Conservation (phyloP, 2,329 filamentous ascomycete genomes). For the Talaromyces sp. region DNA sequence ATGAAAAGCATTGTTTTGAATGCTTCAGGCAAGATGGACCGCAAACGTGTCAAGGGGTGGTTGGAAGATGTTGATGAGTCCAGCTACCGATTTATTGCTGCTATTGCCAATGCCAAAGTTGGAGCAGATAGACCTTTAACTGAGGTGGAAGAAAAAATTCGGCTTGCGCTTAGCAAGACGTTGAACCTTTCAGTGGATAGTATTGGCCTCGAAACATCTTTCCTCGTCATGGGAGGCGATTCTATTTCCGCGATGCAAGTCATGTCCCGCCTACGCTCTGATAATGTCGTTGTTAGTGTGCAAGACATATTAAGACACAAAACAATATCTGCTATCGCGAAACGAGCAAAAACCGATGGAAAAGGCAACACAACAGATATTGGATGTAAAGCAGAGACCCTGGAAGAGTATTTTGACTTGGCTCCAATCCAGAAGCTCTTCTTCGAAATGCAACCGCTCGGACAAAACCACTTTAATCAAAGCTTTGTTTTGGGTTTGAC, state of each 20-base stretch:
- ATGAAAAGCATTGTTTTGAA: background rate
- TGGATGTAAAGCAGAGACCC: background rate
- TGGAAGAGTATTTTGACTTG: constrained; percentile 15
- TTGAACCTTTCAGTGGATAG: constrained; percentile 14
- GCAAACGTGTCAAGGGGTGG: background rate
- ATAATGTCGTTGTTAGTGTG: constrained; percentile 30
- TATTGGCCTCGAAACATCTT: constrained; percentile 20
- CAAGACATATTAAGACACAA: constrained; percentile 35
- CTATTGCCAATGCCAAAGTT: background rate
- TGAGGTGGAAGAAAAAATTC: background rate
- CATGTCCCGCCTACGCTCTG: constrained; percentile 31
- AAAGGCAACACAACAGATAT: background rate
- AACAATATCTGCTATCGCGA: constrained; percentile 20
- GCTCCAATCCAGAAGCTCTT: constrained; percentile 20
- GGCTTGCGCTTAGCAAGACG: background rate
- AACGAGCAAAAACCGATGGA: background rate
- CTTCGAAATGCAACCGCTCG: constrained; percentile 12
- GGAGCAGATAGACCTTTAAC: background rate
- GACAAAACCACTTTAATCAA: constrained; percentile 19
- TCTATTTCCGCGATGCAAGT: constrained; percentile 40
- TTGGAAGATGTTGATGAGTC: background rate
- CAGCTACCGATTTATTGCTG: background rate
- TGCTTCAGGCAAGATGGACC: background rate
- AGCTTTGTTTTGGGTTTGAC: constrained; percentile 16
- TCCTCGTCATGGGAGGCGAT: constrained; percentile 36